Percentiles rank a stretch among this genome's conserved stretches.
Conservation (phyloP, 1,284 basidiomycete genomes). For the Mycena citricolor region DNA sequence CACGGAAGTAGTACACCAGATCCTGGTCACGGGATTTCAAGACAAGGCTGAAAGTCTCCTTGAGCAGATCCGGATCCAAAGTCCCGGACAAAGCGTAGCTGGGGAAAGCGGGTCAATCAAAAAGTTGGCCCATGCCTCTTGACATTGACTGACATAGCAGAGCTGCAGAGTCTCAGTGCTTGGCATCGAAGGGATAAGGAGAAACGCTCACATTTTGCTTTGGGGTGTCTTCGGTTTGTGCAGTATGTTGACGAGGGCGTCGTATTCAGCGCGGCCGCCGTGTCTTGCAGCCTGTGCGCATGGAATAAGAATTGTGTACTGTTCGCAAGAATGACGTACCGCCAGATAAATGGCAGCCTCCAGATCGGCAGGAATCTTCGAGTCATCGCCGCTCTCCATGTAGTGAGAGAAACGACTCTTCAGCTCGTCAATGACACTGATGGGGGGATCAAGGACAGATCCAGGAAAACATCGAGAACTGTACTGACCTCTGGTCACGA, state of each 20-base stretch:
- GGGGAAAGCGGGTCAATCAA: too few relatives aligned
- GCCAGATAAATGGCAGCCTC: conserved; percentile 50
- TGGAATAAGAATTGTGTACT: too few relatives aligned
- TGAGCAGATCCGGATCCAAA: conserved; percentile 45
- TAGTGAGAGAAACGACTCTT: conserved; percentile 73
- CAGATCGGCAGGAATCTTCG: conserved; percentile 79
- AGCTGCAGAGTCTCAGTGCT: conserved; percentile 22
- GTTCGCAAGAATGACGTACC: too few relatives aligned
- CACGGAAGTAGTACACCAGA: conserved; percentile 52
- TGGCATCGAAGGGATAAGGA: not conserved
- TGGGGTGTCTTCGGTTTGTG: conserved; percentile 73
- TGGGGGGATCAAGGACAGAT: not conserved
- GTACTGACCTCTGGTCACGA: conserved; percentile 54
- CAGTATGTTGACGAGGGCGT: conserved; percentile 70
- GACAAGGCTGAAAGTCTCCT: conserved; percentile 60
- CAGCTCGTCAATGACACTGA: conserved; percentile 73
- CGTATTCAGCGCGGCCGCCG: conserved; percentile 79
- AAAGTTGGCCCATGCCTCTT: too few relatives aligned
- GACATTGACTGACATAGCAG: conserved; percentile 46
- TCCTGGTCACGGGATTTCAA: conserved; percentile 65
- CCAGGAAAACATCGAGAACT: conserved; percentile 5
- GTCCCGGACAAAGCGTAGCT: conserved; percentile 45
- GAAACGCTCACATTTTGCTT: conserved; percentile 56
- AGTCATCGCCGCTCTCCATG: conserved; percentile 73
- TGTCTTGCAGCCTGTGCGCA: conserved; percentile 57